phyloP scores from a whole-genome alignment of 106 monocot genomes.

The Dendrobium catenatum region DNA sequence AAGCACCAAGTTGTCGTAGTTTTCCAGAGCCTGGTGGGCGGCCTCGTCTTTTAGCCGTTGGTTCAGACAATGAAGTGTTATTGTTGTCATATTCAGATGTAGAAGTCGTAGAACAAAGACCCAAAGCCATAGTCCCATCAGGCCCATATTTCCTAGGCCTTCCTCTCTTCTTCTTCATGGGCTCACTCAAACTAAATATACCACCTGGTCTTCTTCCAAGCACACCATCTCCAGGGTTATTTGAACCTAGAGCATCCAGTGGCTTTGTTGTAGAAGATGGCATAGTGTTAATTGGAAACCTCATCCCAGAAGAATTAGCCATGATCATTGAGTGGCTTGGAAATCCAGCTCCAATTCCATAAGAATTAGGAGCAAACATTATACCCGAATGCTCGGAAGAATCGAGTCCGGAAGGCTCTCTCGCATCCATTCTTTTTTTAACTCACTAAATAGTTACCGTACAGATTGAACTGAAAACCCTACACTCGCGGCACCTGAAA shows the following conservation, averaged over 20 bases:
- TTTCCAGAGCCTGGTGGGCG: slow-evolving; percentile 63
- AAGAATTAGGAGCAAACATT: slow-evolving; percentile 21
- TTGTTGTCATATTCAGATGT: slow-evolving; percentile 17
- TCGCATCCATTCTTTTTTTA: slow-evolving; percentile 1
- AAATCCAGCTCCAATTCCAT: not conserved
- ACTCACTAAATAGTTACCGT: not conserved
- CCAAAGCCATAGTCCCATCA: slow-evolving; percentile 56
- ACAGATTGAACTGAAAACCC: not conserved
- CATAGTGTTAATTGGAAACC: slow-evolving; percentile 26
- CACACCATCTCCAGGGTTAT: slow-evolving; percentile 18
- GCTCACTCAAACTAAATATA: slow-evolving; percentile 30
- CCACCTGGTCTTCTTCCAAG: slow-evolving; percentile 16
- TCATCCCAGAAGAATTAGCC: slow-evolving; percentile 18
- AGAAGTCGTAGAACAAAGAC: slow-evolving; percentile 29
- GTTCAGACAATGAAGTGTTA: slow-evolving; percentile 23
- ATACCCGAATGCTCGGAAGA: slow-evolving; percentile 26
- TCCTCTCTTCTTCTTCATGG: slow-evolving; percentile 56
- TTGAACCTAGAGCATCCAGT: slow-evolving; percentile 12
- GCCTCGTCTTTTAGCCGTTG: slow-evolving; percentile 35
- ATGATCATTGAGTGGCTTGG: slow-evolving; percentile 18
- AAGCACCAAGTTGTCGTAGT: slow-evolving; percentile 56
- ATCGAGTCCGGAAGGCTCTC: slow-evolving; percentile 22
- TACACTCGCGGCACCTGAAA: not conserved
- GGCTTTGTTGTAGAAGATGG: slow-evolving; percentile 15
- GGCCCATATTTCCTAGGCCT: slow-evolving; percentile 74